phyloP scores from a whole-genome alignment of 2,329 filamentous ascomycete species.

The Parascedosporium putredinis region DNA sequence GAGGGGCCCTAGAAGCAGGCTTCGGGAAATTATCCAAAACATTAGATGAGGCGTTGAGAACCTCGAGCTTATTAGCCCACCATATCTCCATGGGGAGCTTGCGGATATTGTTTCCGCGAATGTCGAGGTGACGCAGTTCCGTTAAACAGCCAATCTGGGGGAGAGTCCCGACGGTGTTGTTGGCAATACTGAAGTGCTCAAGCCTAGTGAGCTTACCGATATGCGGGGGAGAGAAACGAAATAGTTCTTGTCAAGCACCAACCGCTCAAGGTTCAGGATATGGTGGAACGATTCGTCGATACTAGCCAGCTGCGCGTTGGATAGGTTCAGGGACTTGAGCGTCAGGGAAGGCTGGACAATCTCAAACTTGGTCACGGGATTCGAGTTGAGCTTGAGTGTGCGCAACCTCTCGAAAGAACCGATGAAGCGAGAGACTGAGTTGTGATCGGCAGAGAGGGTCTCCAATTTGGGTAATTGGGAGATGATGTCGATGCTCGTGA shows the following conservation, averaged over 20 bases:
- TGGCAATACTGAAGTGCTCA: slow-evolving; percentile 87
- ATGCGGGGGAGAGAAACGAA: slow-evolving; percentile 77
- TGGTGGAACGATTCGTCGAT: slow-evolving; percentile 84
- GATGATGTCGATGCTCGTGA: slow-evolving; percentile 80
- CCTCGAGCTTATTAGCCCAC: slow-evolving; percentile 85
- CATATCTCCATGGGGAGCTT: slow-evolving; percentile 88
- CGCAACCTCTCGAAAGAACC: slow-evolving; percentile 80
- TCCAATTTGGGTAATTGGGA: slow-evolving; percentile 78
- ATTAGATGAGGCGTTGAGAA: slow-evolving; percentile 90
- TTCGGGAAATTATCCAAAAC: slow-evolving; percentile 86
- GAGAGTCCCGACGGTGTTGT: slow-evolving; percentile 76
- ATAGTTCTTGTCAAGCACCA: slow-evolving; percentile 90
- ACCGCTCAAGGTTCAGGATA: slow-evolving; percentile 74
- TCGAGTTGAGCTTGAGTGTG: slow-evolving; percentile 82
- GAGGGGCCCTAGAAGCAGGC: slow-evolving; percentile 59
- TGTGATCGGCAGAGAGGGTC: slow-evolving; percentile 83
- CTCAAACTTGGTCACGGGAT: slow-evolving; percentile 89
- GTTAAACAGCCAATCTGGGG: slow-evolving; percentile 82
- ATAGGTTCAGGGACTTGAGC: slow-evolving; percentile 77
- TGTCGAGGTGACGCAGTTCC: slow-evolving; percentile 76
- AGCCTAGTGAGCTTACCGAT: slow-evolving; percentile 75
- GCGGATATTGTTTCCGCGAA: slow-evolving; percentile 87
- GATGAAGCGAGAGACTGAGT: slow-evolving; percentile 79
- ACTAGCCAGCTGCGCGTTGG: slow-evolving; percentile 81
- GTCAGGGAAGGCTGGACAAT: slow-evolving; percentile 67